Conservation (phyloP, 148 eudicot genomes). For the Cornus controversa region DNA sequence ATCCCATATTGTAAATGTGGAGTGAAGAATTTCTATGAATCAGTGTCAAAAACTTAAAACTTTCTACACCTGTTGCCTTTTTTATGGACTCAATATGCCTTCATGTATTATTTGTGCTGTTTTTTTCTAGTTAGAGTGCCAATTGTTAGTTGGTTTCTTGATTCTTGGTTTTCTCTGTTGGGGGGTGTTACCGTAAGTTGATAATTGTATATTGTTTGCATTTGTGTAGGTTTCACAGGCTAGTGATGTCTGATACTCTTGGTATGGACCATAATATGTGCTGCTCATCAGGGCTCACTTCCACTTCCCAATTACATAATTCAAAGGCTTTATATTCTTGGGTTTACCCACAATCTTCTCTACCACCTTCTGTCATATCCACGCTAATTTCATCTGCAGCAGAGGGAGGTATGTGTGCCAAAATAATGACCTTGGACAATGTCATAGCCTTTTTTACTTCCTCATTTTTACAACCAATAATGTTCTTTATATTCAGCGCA, state of each 20-base stretch:
- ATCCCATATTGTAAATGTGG: not conserved
- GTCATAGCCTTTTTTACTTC: not conserved
- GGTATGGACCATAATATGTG: slow-evolving; percentile 22
- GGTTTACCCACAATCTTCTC: slow-evolving; percentile 89
- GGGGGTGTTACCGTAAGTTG: slow-evolving; percentile 3
- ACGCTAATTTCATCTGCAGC: slow-evolving; percentile 50
- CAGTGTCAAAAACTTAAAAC: too few relatives aligned
- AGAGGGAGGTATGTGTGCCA: slow-evolving; percentile 56
- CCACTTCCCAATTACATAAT: slow-evolving; percentile 25
- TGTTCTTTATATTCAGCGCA: slow-evolving; percentile 44
- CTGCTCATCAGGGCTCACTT: slow-evolving; percentile 14
- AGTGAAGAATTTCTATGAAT: not conserved
- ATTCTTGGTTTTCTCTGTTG: not conserved
- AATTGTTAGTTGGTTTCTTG: not conserved
- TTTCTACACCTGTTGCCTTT: not conserved
- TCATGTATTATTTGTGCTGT: not conserved
- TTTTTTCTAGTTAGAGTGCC: not conserved
- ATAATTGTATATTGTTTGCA: not conserved
- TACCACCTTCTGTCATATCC: slow-evolving; percentile 71
- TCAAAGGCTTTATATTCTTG: slow-evolving; percentile 53
- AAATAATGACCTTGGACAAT: not conserved
- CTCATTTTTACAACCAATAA: not conserved
- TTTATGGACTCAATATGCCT: not conserved
- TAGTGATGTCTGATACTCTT: slow-evolving; percentile 49
- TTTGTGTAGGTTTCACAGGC: slow-evolving; percentile 76